phyloP scores from a whole-genome alignment of 78 protist species.

The Chrysochromulina tobinii region DNA sequence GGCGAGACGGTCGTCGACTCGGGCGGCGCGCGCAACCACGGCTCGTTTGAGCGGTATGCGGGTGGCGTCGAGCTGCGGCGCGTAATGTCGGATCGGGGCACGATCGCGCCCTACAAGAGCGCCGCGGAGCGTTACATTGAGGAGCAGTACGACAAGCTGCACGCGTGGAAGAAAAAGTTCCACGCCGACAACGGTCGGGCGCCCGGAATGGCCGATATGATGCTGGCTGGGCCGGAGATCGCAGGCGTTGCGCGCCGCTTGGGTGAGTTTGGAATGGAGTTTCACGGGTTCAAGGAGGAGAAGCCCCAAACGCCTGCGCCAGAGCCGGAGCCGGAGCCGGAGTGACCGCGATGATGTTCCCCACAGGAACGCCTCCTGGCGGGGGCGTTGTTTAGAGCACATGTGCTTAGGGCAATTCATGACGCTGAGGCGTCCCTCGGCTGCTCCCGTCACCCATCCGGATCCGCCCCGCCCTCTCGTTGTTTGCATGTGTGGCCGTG shows the following conservation, averaged over 20 bases:
- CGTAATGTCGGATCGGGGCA: background rate
- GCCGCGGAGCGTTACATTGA: background rate
- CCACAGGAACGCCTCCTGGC: too few relatives aligned
- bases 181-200: background rate
- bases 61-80: background rate
- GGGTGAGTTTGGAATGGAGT: background rate
- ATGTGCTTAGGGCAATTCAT: too few relatives aligned
- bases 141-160: background rate
- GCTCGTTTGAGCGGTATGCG: background rate
- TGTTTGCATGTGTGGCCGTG: too few relatives aligned
- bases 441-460: too few relatives aligned
- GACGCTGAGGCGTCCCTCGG: too few relatives aligned
- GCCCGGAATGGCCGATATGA: background rate
- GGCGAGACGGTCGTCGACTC: background rate
- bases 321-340: too few relatives aligned
- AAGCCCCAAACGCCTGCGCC: too few relatives aligned
- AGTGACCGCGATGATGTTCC: too few relatives aligned
- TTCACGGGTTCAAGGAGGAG: too few relatives aligned
- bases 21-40: background rate
- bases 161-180: background rate
- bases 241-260: background rate
- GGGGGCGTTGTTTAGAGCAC: too few relatives aligned
- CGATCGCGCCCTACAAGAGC: background rate
- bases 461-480: too few relatives aligned
- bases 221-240: background rate